Base-by-base conservation (phyloP, 768 basidiomycete species). In the Hypholoma sublateritium region DNA sequence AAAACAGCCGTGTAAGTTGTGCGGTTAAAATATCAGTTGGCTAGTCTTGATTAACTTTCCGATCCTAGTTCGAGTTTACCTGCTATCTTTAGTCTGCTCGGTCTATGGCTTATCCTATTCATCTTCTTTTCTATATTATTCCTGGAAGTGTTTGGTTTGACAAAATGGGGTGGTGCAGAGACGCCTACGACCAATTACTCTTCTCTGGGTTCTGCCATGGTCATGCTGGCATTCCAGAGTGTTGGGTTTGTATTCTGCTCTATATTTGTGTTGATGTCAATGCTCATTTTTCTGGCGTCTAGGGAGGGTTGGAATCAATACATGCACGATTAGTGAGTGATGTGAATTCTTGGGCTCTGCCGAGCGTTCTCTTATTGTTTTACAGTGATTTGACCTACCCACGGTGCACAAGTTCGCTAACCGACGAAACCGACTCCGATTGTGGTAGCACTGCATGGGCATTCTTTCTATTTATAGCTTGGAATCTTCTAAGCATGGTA, bases 231-330 rank as follows among this genome's bases (percentile, higher is more conserved):
- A 1, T 93, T 97, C 72, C 93, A 93, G 83, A 95, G 89, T 58
- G 91, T 91, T 32, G 95, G 95, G 94, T 95, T 69, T 61, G 84
- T 74, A 12, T 61, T 19, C 58, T 32, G 34, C 36, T 35, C 44
- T 47, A 53, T n/a, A 36, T 21, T 45, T 39, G 39, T 47, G 21
- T 9, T 19, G 21, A 56, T 6, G 48, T 25, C 43, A 39, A 19
- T 53, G 47, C 50, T 50, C 45, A 67, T 36, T 56, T 62, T 28
- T 62, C 50, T 45, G 25, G 16, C 16, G 51, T 61, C 6, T 61
- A 95, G 95, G 8, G 95, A 98, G 70, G 93, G 87, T 0, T 98
- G 96, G 96, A 98, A 98, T 68, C 86, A 88, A 63, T 97, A 88
- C 69, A 98, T 98, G 96, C 95, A 98, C 68, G 92, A 98, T 72